A percentile compares a stretch with the other conserved stretches of the same genome.
phyloP scores from a whole-genome alignment of 2,329 filamentous ascomycete species.

The Aspergillus latus region DNA sequence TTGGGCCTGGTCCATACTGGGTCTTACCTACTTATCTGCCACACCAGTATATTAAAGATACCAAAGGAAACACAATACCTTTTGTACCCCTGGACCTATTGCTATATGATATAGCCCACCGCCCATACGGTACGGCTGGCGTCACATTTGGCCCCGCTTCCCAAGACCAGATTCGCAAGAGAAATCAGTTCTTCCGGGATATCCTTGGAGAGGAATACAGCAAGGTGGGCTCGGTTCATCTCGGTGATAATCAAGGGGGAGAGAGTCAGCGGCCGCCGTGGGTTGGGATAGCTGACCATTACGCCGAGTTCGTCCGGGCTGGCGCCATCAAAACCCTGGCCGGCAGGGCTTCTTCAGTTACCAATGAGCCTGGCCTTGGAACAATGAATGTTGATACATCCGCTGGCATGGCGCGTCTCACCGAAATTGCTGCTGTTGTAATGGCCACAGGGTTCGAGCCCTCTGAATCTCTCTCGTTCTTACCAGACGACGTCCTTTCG shows the following conservation, averaged over 20 bases:
- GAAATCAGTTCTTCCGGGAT: conserved; percentile 51
- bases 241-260: conserved; percentile 39
- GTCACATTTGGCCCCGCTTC: conserved; percentile 67
- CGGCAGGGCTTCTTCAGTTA: conserved; percentile 39
- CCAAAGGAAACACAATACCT: conserved; percentile 32
- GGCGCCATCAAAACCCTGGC: conserved; percentile 56
- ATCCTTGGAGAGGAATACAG: conserved; percentile 50
- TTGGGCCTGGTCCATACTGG: conserved; percentile 70
- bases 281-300: conserved; percentile 69
- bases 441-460: conserved; percentile 75
- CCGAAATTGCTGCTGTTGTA: conserved; percentile 65
- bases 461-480: conserved; percentile 62
- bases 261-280: conserved; percentile 58
- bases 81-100: conserved; percentile 73
- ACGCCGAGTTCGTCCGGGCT: conserved; percentile 70
- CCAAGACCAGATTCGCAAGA: conserved; percentile 55
- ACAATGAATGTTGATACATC: conserved; percentile 39
- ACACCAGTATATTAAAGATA: conserved; percentile 23
- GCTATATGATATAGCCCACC: conserved; percentile 67
- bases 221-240: conserved; percentile 33
- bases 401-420: conserved; percentile 44
- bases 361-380: conserved; percentile 4
- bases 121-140: conserved; percentile 57
- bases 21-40: conserved; percentile 60
- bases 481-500: conserved; percentile 57